Conservation (phyloP, 768 basidiomycete species). For the Pleurotus sapidus region DNA sequence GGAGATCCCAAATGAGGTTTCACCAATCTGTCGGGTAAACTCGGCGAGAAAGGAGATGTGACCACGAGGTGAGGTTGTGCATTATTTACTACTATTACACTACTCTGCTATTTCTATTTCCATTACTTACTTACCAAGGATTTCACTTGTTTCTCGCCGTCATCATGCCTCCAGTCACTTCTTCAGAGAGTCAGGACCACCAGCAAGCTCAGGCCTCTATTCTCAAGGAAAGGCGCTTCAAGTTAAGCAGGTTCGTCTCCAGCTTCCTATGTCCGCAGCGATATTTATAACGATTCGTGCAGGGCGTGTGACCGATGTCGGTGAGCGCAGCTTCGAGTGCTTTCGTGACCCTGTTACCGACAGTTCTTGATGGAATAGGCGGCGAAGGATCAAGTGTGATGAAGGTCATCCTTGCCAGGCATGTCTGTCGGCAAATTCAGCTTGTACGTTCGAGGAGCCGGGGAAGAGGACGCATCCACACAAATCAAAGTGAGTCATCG, state of each 20-base stretch:
- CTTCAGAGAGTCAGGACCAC: conserved; percentile 38
- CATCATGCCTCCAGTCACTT: conserved; percentile 49
- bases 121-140: conserved; percentile 18
- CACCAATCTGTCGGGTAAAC: conserved; percentile 28
- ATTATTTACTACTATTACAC: conserved; percentile 14
- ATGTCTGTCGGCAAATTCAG: conserved; percentile 76
- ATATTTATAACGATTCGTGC: conserved; percentile 6
- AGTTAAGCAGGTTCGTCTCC: conserved; percentile 68
- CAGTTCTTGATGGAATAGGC: conserved; percentile 36
- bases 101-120: conserved; percentile 20
- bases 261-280: neutral
- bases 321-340: conserved; percentile 41
- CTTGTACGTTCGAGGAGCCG: conserved; percentile 86
- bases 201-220: conserved; percentile 39
- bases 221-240: conserved; percentile 82
- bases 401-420: conserved; percentile 89
- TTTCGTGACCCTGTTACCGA: neutral
- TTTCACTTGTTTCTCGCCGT: conserved; percentile 22
- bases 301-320: conserved; percentile 92
- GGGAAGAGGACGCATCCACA: conserved; percentile 84
- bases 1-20: conserved; percentile 7
- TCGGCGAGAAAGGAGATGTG: conserved; percentile 24
- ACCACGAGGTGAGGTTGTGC: conserved; percentile 19
- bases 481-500: conserved; percentile 75
- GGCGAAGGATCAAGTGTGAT: conserved; percentile 83